Evolutionary conservation across 129 eudicot species (phyloP), one percentile per base, ranked within the genome.

Genomic region (Helianthus annuus): DNA sequence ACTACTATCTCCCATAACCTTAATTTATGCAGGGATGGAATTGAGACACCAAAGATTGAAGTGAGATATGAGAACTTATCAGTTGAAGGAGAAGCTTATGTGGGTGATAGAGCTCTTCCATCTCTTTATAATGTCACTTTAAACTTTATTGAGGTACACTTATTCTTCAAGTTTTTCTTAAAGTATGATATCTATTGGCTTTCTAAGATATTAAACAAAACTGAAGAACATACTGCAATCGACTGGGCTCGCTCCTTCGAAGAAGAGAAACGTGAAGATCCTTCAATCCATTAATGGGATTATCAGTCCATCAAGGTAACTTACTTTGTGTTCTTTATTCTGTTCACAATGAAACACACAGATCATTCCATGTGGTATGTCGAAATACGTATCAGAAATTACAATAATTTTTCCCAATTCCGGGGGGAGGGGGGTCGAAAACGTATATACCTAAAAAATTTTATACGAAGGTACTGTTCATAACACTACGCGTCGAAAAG

Each of bases 81-180:
- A 10, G 79, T 82, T 49, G 83, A 82, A 45, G 86, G 83, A 67
- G 72, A 82, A 40, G 86, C 39, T 34, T 70, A 72, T 73, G 83
- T 78, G 48, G 86, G 86, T 3, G 40, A 68, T 16, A 78, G 74
- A 48, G 86, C 86, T 46, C 65, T 82, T n/a, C 83, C 86, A 17
- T 64, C 83, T 56, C 58, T 82, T 7, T 66, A 77, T 32, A 82
- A 78, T 54, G 51, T 55, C 16, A 72, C 76, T 6, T 12, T 73
- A 5, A 82, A 82, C 64, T 56, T 68, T 15, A 9, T 78, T 6
- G 83, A 82, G 80, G 86, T 82, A 58, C 58, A 12, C 16, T 57
- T 71, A 32, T 12, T 48, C 13, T 5, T 19, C 4, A 1, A 0
- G 10, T 1, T 10, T 12, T 19, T 71, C 27, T 12, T 24, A n/a